Base-by-base conservation (phyloP, 2,329 filamentous ascomycete genomes). In the Hypocrella siamensis region DNA sequence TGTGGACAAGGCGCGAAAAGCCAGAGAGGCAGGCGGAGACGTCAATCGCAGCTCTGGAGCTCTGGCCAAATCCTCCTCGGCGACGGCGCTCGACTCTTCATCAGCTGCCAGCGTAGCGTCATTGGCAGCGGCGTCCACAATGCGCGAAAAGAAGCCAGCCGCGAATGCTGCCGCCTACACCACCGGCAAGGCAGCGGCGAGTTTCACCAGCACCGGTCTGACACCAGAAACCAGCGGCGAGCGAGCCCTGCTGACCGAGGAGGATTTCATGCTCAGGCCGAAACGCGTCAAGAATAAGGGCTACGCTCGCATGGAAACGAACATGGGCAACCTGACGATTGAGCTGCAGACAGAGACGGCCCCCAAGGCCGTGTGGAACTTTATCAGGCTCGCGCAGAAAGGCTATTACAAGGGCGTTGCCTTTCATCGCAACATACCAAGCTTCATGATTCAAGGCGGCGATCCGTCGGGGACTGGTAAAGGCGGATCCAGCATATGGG, bases 391-490 rank as follows among this genome's bases (percentile, higher is more conserved):
- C 4, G 74, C 85, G 2, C 80, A 93, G 48, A 82, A 79, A 42
- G 88, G 88, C 1, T 94, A 93, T 56, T 98, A 96, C 60, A 75
- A 73, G 31, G 72, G 71, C 40, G 77, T 93, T 3, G 55, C 68
- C 10, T 98, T 98, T 50, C 90, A 98, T 54, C 75, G 90, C 39
- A 94, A 92, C 51, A 94, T 98, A 45, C 77, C 77, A 35, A 83
- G 81, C 44, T 98, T 98, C 52, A 98, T 98, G 90, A 82, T 98
- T 25, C 90, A 98, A 53, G 88, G 88, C 27, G 90, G 90, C 24
- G 90, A 98, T 49, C 90, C 90, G 0, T 83, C 84, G 0, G 88
- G 88, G 1, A 93, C 85, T 0, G 90, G 90, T 2, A 71, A 83
- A 38, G 90, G 90, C n/a, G 90, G 90, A 1, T 62, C 75, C 30